A percentile compares a stretch with the other conserved stretches of the same genome.
Evolutionary conservation across 768 basidiomycete genomes (phyloP).

Genomic region (Amanita rimosa): DNA sequence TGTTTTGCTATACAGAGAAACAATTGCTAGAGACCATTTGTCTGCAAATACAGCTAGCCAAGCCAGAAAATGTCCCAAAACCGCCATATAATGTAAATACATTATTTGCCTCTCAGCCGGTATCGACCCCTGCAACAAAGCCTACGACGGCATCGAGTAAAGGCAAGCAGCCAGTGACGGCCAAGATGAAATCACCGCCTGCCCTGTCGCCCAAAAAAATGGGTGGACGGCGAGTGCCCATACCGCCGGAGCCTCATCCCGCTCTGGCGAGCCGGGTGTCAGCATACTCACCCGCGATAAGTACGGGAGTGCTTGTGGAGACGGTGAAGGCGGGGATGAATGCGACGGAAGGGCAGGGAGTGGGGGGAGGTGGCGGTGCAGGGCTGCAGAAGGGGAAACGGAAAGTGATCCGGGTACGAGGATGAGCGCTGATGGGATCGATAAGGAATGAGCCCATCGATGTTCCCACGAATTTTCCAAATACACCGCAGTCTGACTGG

Average conservation of each 20-base stretch:
- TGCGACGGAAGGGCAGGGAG: conserved; percentile 32
- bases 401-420: conserved; percentile 69
- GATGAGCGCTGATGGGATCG: conserved; percentile 18
- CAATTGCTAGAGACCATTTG: conserved; percentile 67
- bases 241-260: conserved; percentile 70
- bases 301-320: conserved; percentile 70
- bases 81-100: conserved; percentile 50
- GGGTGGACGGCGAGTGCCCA: conserved; percentile 42
- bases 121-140: conserved; percentile 14
- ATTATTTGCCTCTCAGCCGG: conserved; percentile 7
- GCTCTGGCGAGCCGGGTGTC: conserved; percentile 65
- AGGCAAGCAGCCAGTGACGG: conserved; percentile 39
- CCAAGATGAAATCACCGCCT: conserved; percentile 33
- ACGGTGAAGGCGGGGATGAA: conserved; percentile 83
- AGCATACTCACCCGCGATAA: conserved; percentile 68
- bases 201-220: conserved; percentile 18
- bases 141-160: conserved; percentile 26
- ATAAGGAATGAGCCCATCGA: conserved; percentile 8
- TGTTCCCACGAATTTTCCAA: neutral
- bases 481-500: too few relatives aligned
- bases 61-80: conserved; percentile 59
- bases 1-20: too few relatives aligned
- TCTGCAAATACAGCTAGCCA: conserved; percentile 58
- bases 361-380: conserved; percentile 22
- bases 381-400: conserved; percentile 56